Conservation (phyloP, 805 yeast genomes). For the Spathaspora hagerdaliae region DNA sequence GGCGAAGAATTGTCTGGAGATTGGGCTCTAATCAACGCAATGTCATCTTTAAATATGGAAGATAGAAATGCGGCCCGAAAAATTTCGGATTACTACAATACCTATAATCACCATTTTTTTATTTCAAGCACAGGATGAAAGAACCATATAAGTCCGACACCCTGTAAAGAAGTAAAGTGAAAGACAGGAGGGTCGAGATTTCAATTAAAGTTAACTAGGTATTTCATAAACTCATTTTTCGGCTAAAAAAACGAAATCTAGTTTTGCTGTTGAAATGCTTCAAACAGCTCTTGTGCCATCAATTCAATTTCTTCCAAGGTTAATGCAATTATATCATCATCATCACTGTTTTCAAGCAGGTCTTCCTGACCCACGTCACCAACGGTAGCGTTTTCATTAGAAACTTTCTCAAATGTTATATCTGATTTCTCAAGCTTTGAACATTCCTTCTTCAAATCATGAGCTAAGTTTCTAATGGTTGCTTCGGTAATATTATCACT, state of each 20-base stretch:
- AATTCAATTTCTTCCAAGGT: slow-evolving; percentile 54
- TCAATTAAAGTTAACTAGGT: no score
- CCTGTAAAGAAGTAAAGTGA: no score
- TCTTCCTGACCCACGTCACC: slow-evolving; percentile 5
- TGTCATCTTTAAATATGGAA: no score
- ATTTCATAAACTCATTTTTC: not conserved
- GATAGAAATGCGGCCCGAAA: no score
- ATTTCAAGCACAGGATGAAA: no score
- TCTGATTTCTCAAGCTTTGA: slow-evolving; percentile 37
- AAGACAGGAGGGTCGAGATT: no score
- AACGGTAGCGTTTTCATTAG: slow-evolving; percentile 4
- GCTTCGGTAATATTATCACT: slow-evolving; percentile 56
- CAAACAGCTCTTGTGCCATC: slow-evolving; percentile 45
- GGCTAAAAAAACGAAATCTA: not conserved
- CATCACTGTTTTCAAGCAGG: slow-evolving; percentile 3
- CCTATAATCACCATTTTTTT: no score
- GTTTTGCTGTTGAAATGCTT: slow-evolving; percentile 4
- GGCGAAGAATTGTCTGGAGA: no score
- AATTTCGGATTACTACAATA: no score
- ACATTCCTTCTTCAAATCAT: slow-evolving; percentile 51
- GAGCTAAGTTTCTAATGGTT: slow-evolving; percentile 59
- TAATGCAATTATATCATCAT: slow-evolving; percentile 39
- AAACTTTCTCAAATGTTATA: slow-evolving; percentile 53
- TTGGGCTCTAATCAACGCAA: no score
- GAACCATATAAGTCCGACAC: no score